Evolutionary conservation across 2,329 filamentous ascomycete species (phyloP), one percentile per base, ranked within the genome.

Genomic region (Microsporum canis): DNA sequence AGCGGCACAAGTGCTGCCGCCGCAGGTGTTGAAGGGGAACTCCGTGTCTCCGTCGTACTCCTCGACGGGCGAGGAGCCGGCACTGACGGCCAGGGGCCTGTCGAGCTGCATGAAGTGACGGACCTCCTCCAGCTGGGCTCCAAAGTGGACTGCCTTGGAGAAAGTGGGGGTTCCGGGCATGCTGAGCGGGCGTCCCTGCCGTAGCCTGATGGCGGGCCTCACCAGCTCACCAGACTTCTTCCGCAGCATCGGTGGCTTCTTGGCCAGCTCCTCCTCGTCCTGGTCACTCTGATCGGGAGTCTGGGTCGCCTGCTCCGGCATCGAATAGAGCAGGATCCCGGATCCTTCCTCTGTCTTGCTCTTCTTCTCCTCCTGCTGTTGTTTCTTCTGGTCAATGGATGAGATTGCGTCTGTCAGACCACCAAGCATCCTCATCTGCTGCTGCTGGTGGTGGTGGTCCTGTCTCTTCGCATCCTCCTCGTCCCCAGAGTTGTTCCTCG

Each of bases 211-310:
- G 23, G 94, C 94, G 10, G 94, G 94, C 68, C 94, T 87, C 62
- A 99, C 94, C 39, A 99, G 82, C 76, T 99, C 94, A 38, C 94
- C 94, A 43, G 94, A 97, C 81, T 99, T 99, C 79, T 99, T 99
- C 69, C 94, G 86, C 8, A 99, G 86, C 85, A 97, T 95, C 60
- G 86, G 85, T n/a, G 91, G 91, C 76, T 94, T 95, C 68, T 77
- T 80, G 65, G 71, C 74, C 63, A 82, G 68, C 63, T 83, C 80
- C 53, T 81, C 81, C 36, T 87, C 85, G 63, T 88, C 85, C 57
- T 86, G 84, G 0, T 73, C 74, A 60, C 75, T 75, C 17, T 77
- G 75, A 39, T 71, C 71, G 5, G 67, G 80, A 65, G 67, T 67
- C 63, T 63, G 61, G 61, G 66, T 64, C 7, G 55, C 70, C 63